phyloP scores from a whole-genome alignment of 371 early-diverging fungal species.

The Entomophthora muscae region DNA sequence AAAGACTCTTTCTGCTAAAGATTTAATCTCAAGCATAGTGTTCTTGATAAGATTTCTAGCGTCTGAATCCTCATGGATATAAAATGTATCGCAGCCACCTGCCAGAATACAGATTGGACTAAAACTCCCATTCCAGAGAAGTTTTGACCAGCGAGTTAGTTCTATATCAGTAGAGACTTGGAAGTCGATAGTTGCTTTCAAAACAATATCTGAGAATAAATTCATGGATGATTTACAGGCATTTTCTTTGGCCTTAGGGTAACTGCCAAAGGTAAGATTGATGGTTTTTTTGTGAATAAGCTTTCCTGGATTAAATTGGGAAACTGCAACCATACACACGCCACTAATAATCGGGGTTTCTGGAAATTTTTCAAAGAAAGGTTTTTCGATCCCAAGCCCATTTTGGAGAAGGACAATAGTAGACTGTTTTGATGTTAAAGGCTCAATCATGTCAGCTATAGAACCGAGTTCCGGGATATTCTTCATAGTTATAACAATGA shows the following conservation, averaged over 20 bases:
- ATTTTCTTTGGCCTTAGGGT: slow-evolving; percentile 11
- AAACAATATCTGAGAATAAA: slow-evolving; percentile 11
- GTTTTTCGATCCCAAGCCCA: slow-evolving; percentile 64
- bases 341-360: slow-evolving; percentile 44
- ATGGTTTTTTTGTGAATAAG: slow-evolving; percentile 24
- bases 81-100: slow-evolving; percentile 36
- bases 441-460: slow-evolving; percentile 37
- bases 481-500: slow-evolving; percentile 56
- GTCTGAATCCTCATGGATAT: slow-evolving; percentile 30
- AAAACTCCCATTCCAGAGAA: slow-evolving; percentile 37
- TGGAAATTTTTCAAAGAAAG: slow-evolving; percentile 37
- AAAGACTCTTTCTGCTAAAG: slow-evolving; percentile 27
- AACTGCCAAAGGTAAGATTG: slow-evolving; percentile 21
- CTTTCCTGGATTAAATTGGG: slow-evolving; percentile 36
- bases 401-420: slow-evolving; percentile 69
- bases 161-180: slow-evolving; percentile 37
- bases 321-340: slow-evolving; percentile 54
- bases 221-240: slow-evolving; percentile 10
- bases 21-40: slow-evolving; percentile 38
- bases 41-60: slow-evolving; percentile 24
- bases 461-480: slow-evolving; percentile 42
- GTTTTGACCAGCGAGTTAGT: slow-evolving; percentile 57
- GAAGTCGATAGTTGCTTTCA: slow-evolving; percentile 28
- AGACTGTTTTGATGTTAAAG: slow-evolving; percentile 34
- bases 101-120: slow-evolving; percentile 41